Percentiles rank a stretch among this genome's conserved stretches.
Conservation (phyloP, 1,139 yeast genomes). For the Pichia sp. region DNA sequence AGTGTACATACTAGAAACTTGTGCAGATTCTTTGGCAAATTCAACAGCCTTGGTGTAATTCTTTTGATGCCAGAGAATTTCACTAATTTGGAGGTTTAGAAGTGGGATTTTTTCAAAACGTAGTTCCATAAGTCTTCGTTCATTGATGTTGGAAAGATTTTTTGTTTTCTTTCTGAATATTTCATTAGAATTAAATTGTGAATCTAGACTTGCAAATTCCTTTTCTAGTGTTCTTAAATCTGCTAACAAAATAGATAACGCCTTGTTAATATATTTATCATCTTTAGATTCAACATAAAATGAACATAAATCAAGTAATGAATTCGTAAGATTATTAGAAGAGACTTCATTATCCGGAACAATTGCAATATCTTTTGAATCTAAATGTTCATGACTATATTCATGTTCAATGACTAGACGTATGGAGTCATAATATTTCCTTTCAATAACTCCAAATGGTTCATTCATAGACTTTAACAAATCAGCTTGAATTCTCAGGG, state of each 20-base stretch:
- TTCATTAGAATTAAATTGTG: conserved; percentile 14
- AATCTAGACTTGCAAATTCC: conserved; percentile 20
- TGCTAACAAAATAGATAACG: conserved; percentile 25
- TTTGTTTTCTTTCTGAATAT: conserved; percentile 13
- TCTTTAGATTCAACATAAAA: conserved; percentile 24
- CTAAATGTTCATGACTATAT: conserved; percentile 11
- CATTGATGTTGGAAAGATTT: conserved; percentile 13
- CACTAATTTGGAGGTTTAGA: conserved; percentile 55
- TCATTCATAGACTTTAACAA: conserved; percentile 13
- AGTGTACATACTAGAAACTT: conserved; percentile 30
- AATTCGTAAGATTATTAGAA: conserved; percentile 21
- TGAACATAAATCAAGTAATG: conserved; percentile 26
- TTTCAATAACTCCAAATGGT: conserved; percentile 18
- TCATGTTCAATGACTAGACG: conserved; percentile 21
- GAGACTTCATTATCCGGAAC: conserved; percentile 21
- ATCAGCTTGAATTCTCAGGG: conserved; percentile 27
- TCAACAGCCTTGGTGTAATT: conserved; percentile 47
- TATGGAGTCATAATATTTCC: conserved; percentile 19
- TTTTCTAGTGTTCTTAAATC: conserved; percentile 25
- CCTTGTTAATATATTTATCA: conserved; percentile 16
- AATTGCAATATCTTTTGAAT: conserved; percentile 16
- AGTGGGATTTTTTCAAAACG: conserved; percentile 32
- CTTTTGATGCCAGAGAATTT: conserved; percentile 58
- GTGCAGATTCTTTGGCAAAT: conserved; percentile 54
- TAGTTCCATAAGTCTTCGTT: conserved; percentile 21